These are phyloP conservation scores for Eimeria acervulina DNA, from an alignment of 169 alveolate species.

Conservation along the genomic window DNA sequence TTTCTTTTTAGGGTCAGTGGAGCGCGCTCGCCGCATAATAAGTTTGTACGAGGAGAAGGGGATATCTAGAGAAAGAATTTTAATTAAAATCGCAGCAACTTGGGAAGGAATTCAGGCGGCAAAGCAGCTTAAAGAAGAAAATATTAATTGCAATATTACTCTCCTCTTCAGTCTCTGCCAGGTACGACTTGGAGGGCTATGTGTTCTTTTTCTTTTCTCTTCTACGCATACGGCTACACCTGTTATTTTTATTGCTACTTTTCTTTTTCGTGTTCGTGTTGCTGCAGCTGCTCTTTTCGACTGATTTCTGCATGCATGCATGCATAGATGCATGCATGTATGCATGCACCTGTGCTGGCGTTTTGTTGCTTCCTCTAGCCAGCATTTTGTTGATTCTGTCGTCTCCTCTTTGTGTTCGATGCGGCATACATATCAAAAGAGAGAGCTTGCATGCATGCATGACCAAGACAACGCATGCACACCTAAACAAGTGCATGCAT, in stretches of 20 bases:
- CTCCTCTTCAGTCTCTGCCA: slow-evolving; percentile 87
- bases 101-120: slow-evolving; percentile 95
- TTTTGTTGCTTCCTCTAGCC: neutral
- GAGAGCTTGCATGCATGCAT: slow-evolving; percentile 1
- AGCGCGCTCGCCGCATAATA: slow-evolving; percentile 82
- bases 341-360: neutral
- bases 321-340: too few relatives aligned
- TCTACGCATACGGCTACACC: too few relatives aligned
- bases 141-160: slow-evolving; percentile 92
- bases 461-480: too few relatives aligned
- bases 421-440: too few relatives aligned
- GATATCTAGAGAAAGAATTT: slow-evolving; percentile 87
- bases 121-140: slow-evolving; percentile 88
- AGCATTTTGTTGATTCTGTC: too few relatives aligned
- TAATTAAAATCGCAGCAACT: slow-evolving; percentile 92
- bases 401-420: too few relatives aligned
- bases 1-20: slow-evolving; percentile 56
- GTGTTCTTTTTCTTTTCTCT: too few relatives aligned
- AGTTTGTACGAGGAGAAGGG: slow-evolving; percentile 89
- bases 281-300: neutral
- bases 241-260: neutral
- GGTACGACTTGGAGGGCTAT: too few relatives aligned
- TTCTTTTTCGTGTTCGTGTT: neutral
- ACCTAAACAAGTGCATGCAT: too few relatives aligned
- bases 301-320: neutral